phyloP scores from a whole-genome alignment of 371 early-diverging fungal species.

The Circinella umbellata region DNA sequence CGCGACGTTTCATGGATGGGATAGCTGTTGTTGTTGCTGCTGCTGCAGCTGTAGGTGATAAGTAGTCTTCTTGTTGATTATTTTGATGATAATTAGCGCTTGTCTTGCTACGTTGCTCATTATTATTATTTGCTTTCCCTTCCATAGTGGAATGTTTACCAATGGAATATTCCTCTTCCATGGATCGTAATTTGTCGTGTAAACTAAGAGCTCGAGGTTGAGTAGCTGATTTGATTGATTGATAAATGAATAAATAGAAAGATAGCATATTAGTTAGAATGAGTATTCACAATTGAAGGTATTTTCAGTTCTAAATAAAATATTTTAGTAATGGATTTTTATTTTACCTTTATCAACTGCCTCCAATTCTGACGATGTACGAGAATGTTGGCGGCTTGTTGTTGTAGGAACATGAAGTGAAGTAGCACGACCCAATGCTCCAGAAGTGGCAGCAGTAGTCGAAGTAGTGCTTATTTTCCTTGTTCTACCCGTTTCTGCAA shows the following conservation, averaged over 20 bases:
- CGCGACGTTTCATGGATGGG: background rate
- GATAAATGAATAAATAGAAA: constrained; percentile 5
- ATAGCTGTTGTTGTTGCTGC: background rate
- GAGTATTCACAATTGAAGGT: background rate
- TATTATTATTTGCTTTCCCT: background rate
- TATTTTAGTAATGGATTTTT: background rate
- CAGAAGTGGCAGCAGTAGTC: background rate
- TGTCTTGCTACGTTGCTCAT: background rate
- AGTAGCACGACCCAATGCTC: constrained; percentile 16
- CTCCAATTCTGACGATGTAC: constrained; percentile 16
- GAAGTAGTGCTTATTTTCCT: constrained; percentile 10
- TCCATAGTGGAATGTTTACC: constrained; percentile 15
- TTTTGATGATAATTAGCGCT: background rate
- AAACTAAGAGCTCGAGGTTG: constrained; percentile 25
- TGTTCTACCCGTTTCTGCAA: background rate
- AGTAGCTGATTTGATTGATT: background rate
- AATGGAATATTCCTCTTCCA: constrained; percentile 24
- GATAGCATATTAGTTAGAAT: no score
- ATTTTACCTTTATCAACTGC: constrained; percentile 17
- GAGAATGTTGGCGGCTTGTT: constrained; percentile 13
- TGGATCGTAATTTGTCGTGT: constrained; percentile 25
- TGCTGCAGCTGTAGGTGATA: background rate
- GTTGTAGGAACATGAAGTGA: constrained; percentile 15
- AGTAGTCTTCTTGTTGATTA: background rate
- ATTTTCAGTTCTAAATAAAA: background rate